Evolutionary conservation across 192 early-diverging fungal species (phyloP).

Genomic region (Pilobolus umbonatus): DNA sequence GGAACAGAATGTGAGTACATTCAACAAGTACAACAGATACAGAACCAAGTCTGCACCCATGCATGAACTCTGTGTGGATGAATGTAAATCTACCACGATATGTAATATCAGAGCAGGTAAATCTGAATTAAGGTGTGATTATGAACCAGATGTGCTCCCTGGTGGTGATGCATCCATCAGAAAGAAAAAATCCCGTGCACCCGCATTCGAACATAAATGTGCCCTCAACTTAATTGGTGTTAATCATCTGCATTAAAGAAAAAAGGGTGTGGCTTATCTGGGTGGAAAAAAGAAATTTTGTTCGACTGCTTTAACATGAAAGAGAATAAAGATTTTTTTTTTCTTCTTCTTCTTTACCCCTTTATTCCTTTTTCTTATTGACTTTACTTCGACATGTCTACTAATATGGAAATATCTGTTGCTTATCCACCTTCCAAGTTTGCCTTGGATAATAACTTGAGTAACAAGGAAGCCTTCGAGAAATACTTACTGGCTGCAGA

Average conservation of each 20-base stretch:
- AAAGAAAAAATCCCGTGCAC: neutral
- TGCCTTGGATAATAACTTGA: conserved; percentile 59
- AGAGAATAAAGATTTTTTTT: neutral
- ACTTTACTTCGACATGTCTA: conserved; percentile 7
- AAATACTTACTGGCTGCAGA: conserved; percentile 76
- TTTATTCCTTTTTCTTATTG: neutral
- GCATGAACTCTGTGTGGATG: conserved; percentile 17
- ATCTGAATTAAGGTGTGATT: conserved; percentile 36
- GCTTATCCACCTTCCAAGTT: conserved; percentile 42
- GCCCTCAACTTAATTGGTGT: conserved; percentile 12
- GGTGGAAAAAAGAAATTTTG: too few relatives aligned
- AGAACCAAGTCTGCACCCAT: conserved; percentile 35
- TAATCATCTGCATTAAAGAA: too few relatives aligned
- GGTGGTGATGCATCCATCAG: neutral
- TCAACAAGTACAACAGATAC: conserved; percentile 41
- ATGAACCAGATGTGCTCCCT: conserved; percentile 19
- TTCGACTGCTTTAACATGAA: too few relatives aligned
- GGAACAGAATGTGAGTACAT: conserved; percentile 30
- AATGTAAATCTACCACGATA: conserved; percentile 21
- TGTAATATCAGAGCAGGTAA: conserved; percentile 35
- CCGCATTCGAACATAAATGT: neutral
- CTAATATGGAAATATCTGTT: conserved; percentile 29
- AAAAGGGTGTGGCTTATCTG: too few relatives aligned
- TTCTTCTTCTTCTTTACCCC: neutral
- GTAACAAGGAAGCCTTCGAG: conserved; percentile 57